These are phyloP conservation scores for Chalciporus sphaerocephalus DNA, from an alignment of 768 basidiomycete genomes.

Conservation along the genomic window DNA sequence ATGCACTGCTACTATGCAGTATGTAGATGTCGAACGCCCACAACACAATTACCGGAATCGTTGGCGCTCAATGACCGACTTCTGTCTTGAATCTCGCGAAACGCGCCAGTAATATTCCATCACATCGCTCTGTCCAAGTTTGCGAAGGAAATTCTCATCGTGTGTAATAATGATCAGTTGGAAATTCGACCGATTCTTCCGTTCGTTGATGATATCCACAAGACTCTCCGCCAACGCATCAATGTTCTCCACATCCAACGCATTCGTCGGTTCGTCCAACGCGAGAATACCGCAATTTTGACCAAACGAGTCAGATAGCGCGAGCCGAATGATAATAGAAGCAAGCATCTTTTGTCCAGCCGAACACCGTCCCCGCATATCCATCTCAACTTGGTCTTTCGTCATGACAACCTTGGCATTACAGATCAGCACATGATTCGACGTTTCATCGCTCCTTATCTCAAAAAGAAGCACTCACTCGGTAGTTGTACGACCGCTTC, in stretches of 20 bases:
- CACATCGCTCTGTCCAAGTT: conserved; percentile 85
- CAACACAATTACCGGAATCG: conserved; percentile 49
- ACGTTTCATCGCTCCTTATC: conserved; percentile 1
- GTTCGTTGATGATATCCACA: conserved; percentile 92
- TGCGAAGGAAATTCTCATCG: conserved; percentile 90
- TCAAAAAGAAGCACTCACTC: conserved; percentile 48
- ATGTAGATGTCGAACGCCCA: background rate
- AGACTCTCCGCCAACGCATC: conserved; percentile 89
- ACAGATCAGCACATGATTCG: conserved; percentile 13
- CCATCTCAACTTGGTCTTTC: conserved; percentile 98
- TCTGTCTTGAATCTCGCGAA: conserved; percentile 63
- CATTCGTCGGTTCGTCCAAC: conserved; percentile 97
- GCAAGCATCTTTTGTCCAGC: conserved; percentile 99
- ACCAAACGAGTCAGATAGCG: conserved; percentile 94
- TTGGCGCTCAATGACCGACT: conserved; percentile 72
- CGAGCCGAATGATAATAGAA: conserved; percentile 95
- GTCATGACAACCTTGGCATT: conserved; percentile 96
- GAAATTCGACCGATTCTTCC: conserved; percentile 85
- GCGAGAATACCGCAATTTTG: conserved; percentile 98
- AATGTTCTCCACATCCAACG: conserved; percentile 93
- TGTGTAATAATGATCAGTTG: conserved; percentile 97
- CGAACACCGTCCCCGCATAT: conserved; percentile 98
- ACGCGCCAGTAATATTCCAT: conserved; percentile 97
- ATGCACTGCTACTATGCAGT: too few species aligned
- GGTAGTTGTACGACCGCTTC: conserved; percentile 94